Percentiles rank a stretch among this genome's conserved stretches.
These are phyloP conservation scores for Cryptosporidium andersoni DNA, from an alignment of 169 alveolate genomes.

Conservation along the genomic window DNA sequence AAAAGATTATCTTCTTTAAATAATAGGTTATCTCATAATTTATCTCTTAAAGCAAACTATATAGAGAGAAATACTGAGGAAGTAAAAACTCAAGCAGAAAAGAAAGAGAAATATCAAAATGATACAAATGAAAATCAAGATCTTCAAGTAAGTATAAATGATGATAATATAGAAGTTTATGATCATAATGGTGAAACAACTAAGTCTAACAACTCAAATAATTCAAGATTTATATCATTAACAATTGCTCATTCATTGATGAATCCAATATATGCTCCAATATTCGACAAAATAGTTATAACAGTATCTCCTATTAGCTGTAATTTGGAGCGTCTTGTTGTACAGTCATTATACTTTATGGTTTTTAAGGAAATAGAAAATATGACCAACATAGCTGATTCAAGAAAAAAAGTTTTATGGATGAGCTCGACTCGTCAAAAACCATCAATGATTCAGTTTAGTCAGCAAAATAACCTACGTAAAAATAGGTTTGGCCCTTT, in stretches of 20 bases:
- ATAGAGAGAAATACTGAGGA: constrained; percentile 10
- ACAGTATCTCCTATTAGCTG: constrained; percentile 83
- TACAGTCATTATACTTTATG: constrained; percentile 84
- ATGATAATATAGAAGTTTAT: neutral
- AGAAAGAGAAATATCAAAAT: neutral
- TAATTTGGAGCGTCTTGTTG: constrained; percentile 86
- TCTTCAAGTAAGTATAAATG: neutral
- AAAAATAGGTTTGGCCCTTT: constrained; percentile 33
- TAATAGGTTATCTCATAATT: constrained; percentile 47
- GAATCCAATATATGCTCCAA: constrained; percentile 78
- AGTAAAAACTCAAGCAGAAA: neutral
- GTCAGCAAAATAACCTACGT: constrained; percentile 1
- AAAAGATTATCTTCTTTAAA: neutral
- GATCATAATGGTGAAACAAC: neutral
- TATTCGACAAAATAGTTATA: constrained; percentile 80
- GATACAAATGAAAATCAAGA: neutral
- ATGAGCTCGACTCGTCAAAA: constrained; percentile 43
- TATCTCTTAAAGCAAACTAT: neutral
- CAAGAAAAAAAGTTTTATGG: constrained; percentile 55
- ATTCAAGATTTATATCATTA: constrained; percentile 46
- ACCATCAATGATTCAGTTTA: constrained; percentile 5
- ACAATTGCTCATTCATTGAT: constrained; percentile 71
- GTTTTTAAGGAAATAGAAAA: constrained; percentile 80
- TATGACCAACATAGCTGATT: constrained; percentile 47
- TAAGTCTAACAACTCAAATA: neutral